These are phyloP conservation scores for Sporormia fimetaria DNA, from an alignment of 495 filamentous ascomycete species.

Conservation along the genomic window DNA sequence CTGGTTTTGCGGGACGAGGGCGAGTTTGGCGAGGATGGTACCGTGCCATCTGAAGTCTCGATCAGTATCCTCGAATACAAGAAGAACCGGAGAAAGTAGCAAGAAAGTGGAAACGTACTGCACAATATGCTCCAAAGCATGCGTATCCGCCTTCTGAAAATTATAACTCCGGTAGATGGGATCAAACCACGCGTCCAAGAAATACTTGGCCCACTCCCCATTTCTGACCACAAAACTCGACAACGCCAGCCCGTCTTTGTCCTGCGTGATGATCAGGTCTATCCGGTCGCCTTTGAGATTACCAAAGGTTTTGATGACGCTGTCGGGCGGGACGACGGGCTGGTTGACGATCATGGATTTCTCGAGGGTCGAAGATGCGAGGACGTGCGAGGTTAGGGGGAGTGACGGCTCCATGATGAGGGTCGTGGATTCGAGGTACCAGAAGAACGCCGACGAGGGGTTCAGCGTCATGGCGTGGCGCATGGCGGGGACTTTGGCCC, in stretches of 20 bases:
- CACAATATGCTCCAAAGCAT: conserved; percentile 59
- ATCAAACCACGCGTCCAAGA: conserved; percentile 94
- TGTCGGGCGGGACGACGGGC: conserved; percentile 85
- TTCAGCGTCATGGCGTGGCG: conserved; percentile 77
- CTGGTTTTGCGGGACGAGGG: conserved; percentile 67
- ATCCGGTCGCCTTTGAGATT: conserved; percentile 66
- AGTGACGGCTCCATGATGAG: conserved; percentile 81
- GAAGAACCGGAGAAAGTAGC: background rate
- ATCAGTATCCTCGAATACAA: conserved; percentile 56
- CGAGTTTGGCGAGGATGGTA: conserved; percentile 83
- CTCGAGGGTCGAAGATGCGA: conserved; percentile 55
- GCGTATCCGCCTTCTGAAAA: conserved; percentile 86
- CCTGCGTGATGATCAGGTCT: conserved; percentile 76
- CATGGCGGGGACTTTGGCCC: conserved; percentile 74
- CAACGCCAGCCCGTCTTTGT: conserved; percentile 64
- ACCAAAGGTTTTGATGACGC: conserved; percentile 88
- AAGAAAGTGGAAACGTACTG: conserved; percentile 24
- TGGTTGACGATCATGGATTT: conserved; percentile 72
- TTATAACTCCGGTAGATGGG: conserved; percentile 87
- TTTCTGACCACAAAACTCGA: conserved; percentile 69
- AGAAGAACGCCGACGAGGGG: conserved; percentile 66
- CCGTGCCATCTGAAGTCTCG: conserved; percentile 79
- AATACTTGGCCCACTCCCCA: conserved; percentile 84
- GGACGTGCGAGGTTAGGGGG: conserved; percentile 56
- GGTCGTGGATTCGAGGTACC: conserved; percentile 70